Base-by-base conservation (phyloP, 1,284 basidiomycete genomes). In the Cerioporus squamosus region DNA sequence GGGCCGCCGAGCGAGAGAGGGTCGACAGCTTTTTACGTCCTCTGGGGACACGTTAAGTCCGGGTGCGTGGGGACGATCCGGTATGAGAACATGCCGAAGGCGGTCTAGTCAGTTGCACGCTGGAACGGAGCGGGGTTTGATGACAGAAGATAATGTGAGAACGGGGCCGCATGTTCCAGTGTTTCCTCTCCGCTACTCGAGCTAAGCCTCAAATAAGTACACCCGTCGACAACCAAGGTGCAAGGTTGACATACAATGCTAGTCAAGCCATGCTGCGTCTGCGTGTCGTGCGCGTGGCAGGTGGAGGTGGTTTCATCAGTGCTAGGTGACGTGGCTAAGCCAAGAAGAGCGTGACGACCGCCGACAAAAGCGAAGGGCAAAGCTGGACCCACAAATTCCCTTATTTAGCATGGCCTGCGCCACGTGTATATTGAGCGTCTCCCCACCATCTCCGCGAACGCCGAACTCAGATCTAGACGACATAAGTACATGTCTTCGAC, bases 341-440 rank as follows among this genome's bases (percentile, higher is more conserved):
- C 4, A 14, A n/a, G 36, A 8, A 46, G 23, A 45, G 44, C n/a
- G 49, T 40, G 49, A 33, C 38, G 33, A 40, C 24, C 20, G 14
- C 18, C 53, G 39, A 15, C 53, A 44, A 22, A 29, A 24, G 45
- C 4, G 40, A 42, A 15, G 9, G 29, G 33, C 14, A 42, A 33
- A 53, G 51, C 55, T 57, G 61, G 61, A 63, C 58, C 61, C 55
- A 55, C 53, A 57, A 47, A 33, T 58, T 53, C n/a, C 53, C 55
- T 43, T 55, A 52, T 24, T 44, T 38, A 50, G 44, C 20, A 42
- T 31, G 22, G n/a, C n/a, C 10, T 29, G 9, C 26, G 26, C 26
- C 26, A 29, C 26, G 26, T 29, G 31, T 20, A 17, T 29, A 18
- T 39, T 22, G 44, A 15, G 44, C 44, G 52, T 38, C 33, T 36